Conservation (phyloP, 148 eudicot genomes). For the Beta vulgaris region DNA sequence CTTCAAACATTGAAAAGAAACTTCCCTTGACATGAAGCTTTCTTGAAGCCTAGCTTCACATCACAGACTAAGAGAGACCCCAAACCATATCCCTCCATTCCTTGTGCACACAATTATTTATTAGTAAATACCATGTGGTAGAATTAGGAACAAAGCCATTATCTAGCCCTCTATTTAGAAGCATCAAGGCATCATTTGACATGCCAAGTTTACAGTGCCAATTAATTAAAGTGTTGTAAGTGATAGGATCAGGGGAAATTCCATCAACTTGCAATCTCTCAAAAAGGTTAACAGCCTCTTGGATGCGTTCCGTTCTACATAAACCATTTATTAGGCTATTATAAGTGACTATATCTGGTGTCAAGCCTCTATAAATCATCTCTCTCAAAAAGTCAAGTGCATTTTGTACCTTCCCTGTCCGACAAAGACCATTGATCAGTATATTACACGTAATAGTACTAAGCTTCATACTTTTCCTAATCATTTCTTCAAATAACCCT, state of each 20-base stretch:
- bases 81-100: constrained; percentile 25
- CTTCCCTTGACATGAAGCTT: background rate
- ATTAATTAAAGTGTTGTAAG: constrained; percentile 73
- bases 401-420: constrained; percentile 51
- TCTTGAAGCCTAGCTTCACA: constrained; percentile 3
- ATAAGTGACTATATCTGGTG: constrained; percentile 83
- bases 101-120: constrained; percentile 39
- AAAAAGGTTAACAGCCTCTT: constrained; percentile 70
- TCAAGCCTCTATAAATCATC: constrained; percentile 62
- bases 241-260: constrained; percentile 60
- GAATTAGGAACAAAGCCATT: constrained; percentile 67
- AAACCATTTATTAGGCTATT: constrained; percentile 77
- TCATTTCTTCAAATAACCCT: constrained; percentile 84
- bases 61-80: constrained; percentile 21
- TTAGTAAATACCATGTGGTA: constrained; percentile 74
- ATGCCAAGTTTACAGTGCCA: constrained; percentile 57
- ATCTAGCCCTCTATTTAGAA: constrained; percentile 58
- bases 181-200: constrained; percentile 59
- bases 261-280: constrained; percentile 61
- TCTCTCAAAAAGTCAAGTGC: constrained; percentile 70
- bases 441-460: constrained; percentile 67
- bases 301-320: constrained; percentile 55
- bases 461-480: constrained; percentile 47
- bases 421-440: constrained; percentile 68
- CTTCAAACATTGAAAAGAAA: background rate